Evolutionary conservation across 2,329 filamentous ascomycete genomes (phyloP).

Genomic region (Scleromitrula shiraiana): DNA sequence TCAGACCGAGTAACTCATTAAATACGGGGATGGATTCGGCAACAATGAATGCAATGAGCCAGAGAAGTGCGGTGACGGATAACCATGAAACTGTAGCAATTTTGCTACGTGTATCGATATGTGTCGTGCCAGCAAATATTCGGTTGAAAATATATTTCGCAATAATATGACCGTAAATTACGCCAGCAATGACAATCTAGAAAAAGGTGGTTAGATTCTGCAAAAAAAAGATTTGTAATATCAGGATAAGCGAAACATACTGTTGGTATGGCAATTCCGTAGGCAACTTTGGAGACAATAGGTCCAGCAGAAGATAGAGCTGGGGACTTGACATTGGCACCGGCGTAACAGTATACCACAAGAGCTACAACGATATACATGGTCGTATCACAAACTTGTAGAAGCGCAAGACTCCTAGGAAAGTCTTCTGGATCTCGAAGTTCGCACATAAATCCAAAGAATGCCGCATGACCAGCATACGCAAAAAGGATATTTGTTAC

Average conservation of each 20-base stretch:
- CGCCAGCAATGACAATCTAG: constrained; percentile 57
- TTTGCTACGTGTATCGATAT: constrained; percentile 35
- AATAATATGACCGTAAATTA: constrained; percentile 61
- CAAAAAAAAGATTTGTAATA: neutral
- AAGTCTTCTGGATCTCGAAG: constrained; percentile 47
- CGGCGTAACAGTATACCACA: constrained; percentile 61
- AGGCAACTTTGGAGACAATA: constrained; percentile 54
- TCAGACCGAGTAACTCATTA: constrained; percentile 53
- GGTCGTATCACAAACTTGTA: constrained; percentile 49
- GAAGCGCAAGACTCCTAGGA: constrained; percentile 46
- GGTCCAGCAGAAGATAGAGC: constrained; percentile 51
- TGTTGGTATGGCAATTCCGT: constrained; percentile 59
- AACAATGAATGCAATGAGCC: constrained; percentile 57
- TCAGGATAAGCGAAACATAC: neutral
- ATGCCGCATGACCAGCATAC: constrained; percentile 52
- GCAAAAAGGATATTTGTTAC: constrained; percentile 52
- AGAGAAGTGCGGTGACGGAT: constrained; percentile 44
- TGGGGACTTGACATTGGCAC: constrained; percentile 52
- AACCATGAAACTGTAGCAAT: constrained; percentile 49
- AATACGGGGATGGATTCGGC: constrained; percentile 63
- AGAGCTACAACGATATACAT: constrained; percentile 44
- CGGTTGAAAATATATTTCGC: constrained; percentile 59
- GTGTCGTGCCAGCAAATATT: constrained; percentile 42
- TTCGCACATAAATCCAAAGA: constrained; percentile 53
- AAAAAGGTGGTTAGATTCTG: neutral